Evolutionary conservation across 768 basidiomycete species (phyloP).

Genomic region (Rhizopogon vinicolor): DNA sequence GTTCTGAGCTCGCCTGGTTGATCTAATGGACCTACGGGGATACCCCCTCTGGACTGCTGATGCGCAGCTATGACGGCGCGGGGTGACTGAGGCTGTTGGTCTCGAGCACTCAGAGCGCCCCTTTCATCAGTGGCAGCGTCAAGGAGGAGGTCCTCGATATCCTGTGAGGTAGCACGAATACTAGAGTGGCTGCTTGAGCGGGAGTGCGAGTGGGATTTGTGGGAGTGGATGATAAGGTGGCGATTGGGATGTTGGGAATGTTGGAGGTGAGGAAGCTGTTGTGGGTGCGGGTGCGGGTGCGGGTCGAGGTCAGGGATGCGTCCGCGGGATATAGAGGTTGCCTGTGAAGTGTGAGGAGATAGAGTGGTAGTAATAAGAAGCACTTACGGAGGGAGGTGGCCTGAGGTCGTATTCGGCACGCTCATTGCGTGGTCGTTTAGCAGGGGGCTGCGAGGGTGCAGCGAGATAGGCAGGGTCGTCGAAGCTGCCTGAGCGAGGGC

Average conservation of each 20-base stretch:
- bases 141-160: conserved; percentile 45
- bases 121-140: conserved; percentile 37
- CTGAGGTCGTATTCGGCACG: conserved; percentile 28
- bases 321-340: conserved; percentile 5
- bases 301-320: conserved; percentile 18
- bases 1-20: conserved; percentile 34
- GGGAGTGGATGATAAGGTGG: conserved; percentile 6
- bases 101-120: conserved; percentile 19
- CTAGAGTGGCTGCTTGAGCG: conserved; percentile 34
- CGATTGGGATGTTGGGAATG: conserved; percentile 7
- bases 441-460: conserved; percentile 39
- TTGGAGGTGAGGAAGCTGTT: conserved; percentile 19
- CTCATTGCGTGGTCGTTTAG: conserved; percentile 42
- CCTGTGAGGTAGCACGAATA: conserved; percentile 25
- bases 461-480: conserved; percentile 29
- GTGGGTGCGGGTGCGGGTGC: conserved; percentile 7
- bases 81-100: conserved; percentile 26
- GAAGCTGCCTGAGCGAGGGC: conserved; percentile 41
- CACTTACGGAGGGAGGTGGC: conserved; percentile 1
- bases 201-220: conserved; percentile 12
- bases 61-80: conserved; percentile 25
- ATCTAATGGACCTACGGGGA: conserved; percentile 24
- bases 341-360: conserved; percentile 7
- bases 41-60: conserved; percentile 24
- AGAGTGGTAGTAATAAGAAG: background rate